These are phyloP conservation scores for Cenchrus fungigraminus DNA, from an alignment of 176 grass and related monocot species.

Conservation along the genomic window DNA sequence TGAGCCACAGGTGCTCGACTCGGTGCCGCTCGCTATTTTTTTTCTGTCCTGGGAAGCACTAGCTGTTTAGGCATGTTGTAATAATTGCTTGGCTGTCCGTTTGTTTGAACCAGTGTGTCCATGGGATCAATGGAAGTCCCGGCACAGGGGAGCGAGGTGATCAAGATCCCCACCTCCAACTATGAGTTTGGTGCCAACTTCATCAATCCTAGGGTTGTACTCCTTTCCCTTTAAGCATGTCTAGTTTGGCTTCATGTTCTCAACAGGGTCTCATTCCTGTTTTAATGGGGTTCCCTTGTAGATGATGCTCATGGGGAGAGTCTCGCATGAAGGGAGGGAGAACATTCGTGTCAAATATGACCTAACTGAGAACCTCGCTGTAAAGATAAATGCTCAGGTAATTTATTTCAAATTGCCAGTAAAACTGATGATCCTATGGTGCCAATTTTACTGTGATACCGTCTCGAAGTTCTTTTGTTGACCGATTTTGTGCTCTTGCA, in stretches of 20 bases:
- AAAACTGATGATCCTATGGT: background rate
- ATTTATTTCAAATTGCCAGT: background rate
- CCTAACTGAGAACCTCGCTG: slow-evolving; percentile 46
- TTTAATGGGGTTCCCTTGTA: slow-evolving; percentile 33
- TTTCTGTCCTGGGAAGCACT: background rate
- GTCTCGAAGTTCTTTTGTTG: slow-evolving; percentile 25
- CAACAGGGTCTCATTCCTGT: background rate
- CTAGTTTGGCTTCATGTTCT: background rate
- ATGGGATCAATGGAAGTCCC: slow-evolving; percentile 74
- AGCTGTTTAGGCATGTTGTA: background rate
- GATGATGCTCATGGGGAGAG: slow-evolving; percentile 70
- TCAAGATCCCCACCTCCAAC: slow-evolving; percentile 59
- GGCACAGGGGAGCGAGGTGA: slow-evolving; percentile 44
- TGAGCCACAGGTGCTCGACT: slow-evolving; percentile 61
- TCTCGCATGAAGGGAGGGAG: slow-evolving; percentile 57
- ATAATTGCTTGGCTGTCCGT: background rate
- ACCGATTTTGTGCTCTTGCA: slow-evolving; percentile 49
- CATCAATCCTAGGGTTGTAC: slow-evolving; percentile 61
- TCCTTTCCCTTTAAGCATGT: background rate
- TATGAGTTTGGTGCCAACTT: slow-evolving; percentile 84
- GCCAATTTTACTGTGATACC: background rate
- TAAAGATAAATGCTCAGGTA: slow-evolving; percentile 80
- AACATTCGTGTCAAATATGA: slow-evolving; percentile 63
- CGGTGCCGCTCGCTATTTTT: slow-evolving; percentile 3
- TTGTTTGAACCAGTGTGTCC: slow-evolving; percentile 44